phyloP scores from a whole-genome alignment of 2,329 filamentous ascomycete genomes.

The Ambrosiella beaveri region DNA sequence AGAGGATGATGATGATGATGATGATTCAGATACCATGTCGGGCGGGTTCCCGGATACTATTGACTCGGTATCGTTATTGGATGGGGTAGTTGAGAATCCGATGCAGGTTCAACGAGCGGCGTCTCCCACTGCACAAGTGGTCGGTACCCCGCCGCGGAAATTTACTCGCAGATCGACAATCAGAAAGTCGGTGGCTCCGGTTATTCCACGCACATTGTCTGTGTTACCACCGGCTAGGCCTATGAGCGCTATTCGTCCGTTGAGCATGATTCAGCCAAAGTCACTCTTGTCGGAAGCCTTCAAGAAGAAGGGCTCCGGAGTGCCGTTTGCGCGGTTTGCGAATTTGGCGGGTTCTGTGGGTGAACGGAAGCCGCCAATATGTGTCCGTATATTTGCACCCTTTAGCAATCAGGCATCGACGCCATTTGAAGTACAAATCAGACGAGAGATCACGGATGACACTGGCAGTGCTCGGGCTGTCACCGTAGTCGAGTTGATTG shows the following conservation, averaged over 20 bases:
- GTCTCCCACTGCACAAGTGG: conserved; percentile 38
- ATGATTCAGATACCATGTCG: conserved; percentile 40
- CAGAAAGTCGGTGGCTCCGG: conserved; percentile 39
- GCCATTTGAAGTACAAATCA: conserved; percentile 54
- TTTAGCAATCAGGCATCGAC: conserved; percentile 48
- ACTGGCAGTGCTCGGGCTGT: conserved; percentile 43
- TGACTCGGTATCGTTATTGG: conserved; percentile 55
- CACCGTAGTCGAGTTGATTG: conserved; percentile 66
- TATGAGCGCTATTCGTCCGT: conserved; percentile 41
- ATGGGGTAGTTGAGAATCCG: conserved; percentile 39
- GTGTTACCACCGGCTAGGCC: conserved; percentile 56
- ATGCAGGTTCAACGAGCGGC: conserved; percentile 26
- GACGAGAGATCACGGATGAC: conserved; percentile 50
- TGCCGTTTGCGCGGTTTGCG: conserved; percentile 62
- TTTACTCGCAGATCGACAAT: conserved; percentile 46
- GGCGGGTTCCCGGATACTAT: conserved; percentile 50
- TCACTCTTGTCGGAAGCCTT: conserved; percentile 56
- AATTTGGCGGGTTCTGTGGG: conserved; percentile 55
- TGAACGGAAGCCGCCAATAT: conserved; percentile 53
- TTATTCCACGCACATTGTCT: conserved; percentile 40
- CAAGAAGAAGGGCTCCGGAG: conserved; percentile 51
- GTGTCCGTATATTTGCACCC: conserved; percentile 60
- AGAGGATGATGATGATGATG: conserved; percentile 38
- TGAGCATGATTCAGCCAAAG: conserved; percentile 51
- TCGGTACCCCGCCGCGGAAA: conserved; percentile 46